Conservation (phyloP, 2,329 filamentous ascomycete genomes). For the Chalara sp. region DNA sequence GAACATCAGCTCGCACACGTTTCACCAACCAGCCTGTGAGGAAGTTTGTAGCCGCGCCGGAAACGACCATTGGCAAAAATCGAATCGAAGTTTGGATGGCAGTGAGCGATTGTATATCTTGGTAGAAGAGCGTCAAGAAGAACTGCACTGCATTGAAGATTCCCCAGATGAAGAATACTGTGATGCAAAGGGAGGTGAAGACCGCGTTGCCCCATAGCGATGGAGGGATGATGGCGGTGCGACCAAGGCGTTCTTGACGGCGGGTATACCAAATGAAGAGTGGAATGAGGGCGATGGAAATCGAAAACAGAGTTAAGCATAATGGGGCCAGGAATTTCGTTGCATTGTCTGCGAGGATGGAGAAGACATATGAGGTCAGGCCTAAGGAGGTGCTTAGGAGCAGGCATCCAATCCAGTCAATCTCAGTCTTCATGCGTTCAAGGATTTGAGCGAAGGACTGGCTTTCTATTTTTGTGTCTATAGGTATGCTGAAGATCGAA, state of each 20-base stretch:
- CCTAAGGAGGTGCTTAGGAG: conserved; percentile 40
- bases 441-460: conserved; percentile 7
- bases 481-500: conserved; percentile 14
- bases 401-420: conserved; percentile 46
- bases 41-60: conserved; percentile 35
- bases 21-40: conserved; percentile 40
- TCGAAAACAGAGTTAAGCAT: conserved; percentile 24
- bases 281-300: conserved; percentile 23
- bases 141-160: conserved; percentile 24
- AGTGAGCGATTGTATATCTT: conserved; percentile 13
- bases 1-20: conserved; percentile 34
- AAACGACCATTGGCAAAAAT: conserved; percentile 34
- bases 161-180: conserved; percentile 28
- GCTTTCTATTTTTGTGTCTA: conserved; percentile 1
- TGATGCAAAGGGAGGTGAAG: conserved; percentile 27
- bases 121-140: conserved; percentile 23
- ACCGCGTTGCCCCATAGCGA: conserved; percentile 26
- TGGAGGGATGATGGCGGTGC: conserved; percentile 29
- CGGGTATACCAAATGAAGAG: conserved; percentile 22
- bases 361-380: conserved; percentile 40
- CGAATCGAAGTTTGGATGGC: conserved; percentile 26
- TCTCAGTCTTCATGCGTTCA: conserved; percentile 27
- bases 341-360: conserved; percentile 11
- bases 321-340: conserved; percentile 10
- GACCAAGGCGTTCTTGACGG: conserved; percentile 19